Percentiles rank a stretch among this genome's conserved stretches.
phyloP scores from a whole-genome alignment of 169 alveolate species.

The Eimeria falciformis region DNA sequence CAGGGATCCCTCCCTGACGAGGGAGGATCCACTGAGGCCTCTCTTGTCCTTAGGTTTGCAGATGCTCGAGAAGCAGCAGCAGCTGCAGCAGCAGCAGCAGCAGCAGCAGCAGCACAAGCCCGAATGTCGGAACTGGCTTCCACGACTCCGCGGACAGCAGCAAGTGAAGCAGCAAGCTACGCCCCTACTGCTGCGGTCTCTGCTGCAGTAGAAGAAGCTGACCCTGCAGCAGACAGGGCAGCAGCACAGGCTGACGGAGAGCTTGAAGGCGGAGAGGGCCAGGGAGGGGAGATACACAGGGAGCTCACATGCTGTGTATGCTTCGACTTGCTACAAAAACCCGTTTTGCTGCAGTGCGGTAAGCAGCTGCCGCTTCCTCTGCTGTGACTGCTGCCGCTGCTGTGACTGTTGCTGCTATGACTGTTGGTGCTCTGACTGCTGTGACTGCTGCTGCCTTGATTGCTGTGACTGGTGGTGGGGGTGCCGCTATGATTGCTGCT shows the following conservation, averaged over 20 bases:
- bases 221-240: not conserved
- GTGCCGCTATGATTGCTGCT: not conserved
- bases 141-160: not conserved
- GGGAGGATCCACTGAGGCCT: not conserved
- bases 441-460: not conserved
- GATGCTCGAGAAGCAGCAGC: not conserved
- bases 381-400: not conserved
- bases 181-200: not conserved
- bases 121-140: not conserved
- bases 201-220: conserved; percentile 13
- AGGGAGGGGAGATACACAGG: not conserved
- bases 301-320: conserved; percentile 40
- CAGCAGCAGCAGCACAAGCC: not conserved
- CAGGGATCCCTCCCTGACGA: not conserved
- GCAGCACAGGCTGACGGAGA: not conserved
- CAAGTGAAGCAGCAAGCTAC: not conserved
- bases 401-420: not conserved
- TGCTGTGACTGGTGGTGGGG: not conserved
- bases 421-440: not conserved
- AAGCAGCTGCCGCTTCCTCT: not conserved
- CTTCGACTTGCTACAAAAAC: conserved; percentile 21
- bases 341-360: conserved; percentile 45
- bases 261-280: not conserved
- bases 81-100: not conserved
- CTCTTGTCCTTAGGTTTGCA: not conserved